Percentiles rank a stretch among this genome's conserved stretches.
Conservation (phyloP, 169 alveolate species). For the Amoebophrya sp. region DNA sequence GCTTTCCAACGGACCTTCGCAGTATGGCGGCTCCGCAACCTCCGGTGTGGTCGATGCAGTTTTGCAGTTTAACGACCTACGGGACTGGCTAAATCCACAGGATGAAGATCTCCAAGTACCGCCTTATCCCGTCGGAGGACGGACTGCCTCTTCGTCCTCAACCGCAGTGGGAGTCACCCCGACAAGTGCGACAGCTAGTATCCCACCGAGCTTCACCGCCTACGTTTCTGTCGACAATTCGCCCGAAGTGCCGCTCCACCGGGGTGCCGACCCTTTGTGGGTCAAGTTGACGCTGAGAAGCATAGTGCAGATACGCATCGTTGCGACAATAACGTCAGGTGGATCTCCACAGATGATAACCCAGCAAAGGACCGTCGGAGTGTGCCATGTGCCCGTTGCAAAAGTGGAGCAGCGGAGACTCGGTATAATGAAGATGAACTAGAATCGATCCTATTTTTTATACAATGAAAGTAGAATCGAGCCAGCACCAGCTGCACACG, state of each 20-base stretch:
- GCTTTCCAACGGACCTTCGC: too few relatives aligned
- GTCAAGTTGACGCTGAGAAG: background rate
- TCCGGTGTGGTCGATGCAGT: background rate
- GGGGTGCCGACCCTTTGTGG: background rate
- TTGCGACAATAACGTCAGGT: background rate
- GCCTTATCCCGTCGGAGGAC: too few relatives aligned
- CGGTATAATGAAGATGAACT: background rate
- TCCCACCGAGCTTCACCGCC: background rate
- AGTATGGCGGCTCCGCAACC: too few relatives aligned
- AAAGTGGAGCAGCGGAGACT: background rate
- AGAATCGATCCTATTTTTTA: background rate
- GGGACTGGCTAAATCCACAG: too few relatives aligned
- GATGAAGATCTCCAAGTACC: too few relatives aligned
- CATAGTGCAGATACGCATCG: background rate
- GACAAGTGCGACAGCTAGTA: background rate
- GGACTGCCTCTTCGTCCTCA: too few relatives aligned
- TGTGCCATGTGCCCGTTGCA: background rate
- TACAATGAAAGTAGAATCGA: too few relatives aligned
- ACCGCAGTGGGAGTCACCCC: too few relatives aligned
- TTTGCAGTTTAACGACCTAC: background rate
- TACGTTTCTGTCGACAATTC: background rate
- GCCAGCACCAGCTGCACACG: too few relatives aligned
- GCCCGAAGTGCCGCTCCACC: background rate
- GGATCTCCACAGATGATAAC: too few relatives aligned
- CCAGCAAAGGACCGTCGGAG: too few relatives aligned